Evolutionary conservation across 2,329 filamentous ascomycete species (phyloP).

Genomic region (Magnaporthiopsis rhizophila): DNA sequence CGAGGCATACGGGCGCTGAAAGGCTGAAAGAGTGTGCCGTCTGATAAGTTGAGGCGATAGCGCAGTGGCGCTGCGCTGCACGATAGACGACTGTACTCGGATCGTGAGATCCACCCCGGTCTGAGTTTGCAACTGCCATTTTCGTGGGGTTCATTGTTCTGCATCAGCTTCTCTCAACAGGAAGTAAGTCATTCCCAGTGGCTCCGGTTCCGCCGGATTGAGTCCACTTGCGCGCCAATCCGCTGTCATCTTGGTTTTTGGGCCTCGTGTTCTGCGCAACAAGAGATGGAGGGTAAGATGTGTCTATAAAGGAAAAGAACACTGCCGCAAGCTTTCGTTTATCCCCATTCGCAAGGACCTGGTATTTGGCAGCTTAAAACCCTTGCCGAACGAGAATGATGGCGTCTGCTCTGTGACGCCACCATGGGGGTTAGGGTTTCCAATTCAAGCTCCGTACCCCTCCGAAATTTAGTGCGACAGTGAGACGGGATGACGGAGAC

Average conservation of each 20-base stretch:
- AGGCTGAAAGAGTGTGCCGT: slow-evolving; percentile 5
- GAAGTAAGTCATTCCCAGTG: neutral
- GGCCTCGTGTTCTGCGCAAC: neutral
- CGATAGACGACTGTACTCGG: too few relatives aligned
- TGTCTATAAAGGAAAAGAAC: neutral
- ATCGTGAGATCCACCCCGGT: too few relatives aligned
- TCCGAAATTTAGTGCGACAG: neutral
- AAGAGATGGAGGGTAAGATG: neutral
- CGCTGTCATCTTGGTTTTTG: neutral
- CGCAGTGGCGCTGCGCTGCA: too few relatives aligned
- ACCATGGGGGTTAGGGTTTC: neutral
- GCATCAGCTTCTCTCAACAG: neutral
- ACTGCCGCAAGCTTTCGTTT: too few relatives aligned
- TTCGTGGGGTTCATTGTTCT: too few relatives aligned
- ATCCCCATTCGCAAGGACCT: too few relatives aligned
- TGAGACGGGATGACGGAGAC: neutral
- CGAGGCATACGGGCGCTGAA: slow-evolving; percentile 37
- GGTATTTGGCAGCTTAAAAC: too few relatives aligned
- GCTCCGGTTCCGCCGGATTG: too few relatives aligned
- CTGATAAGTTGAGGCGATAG: neutral
- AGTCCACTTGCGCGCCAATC: neutral
- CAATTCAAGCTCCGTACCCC: neutral
- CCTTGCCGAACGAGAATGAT: too few relatives aligned
- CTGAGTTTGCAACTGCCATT: too few relatives aligned
- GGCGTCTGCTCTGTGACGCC: neutral